Conservation (phyloP, 1,284 basidiomycete genomes). For the Tranzscheliella williamsii region DNA sequence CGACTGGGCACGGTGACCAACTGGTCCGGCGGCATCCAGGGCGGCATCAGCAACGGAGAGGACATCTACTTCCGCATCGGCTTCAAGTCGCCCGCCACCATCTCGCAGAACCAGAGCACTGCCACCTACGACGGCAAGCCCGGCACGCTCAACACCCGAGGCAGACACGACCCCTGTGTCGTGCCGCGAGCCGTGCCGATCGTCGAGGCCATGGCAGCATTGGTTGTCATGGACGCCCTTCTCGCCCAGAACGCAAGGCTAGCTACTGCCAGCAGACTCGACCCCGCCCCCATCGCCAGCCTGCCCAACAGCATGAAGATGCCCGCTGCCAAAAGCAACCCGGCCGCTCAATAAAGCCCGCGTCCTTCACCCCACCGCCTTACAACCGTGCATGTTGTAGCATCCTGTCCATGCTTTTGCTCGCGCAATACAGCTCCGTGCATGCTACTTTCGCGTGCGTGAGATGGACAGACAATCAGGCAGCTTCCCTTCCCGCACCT, state of each 20-base stretch:
- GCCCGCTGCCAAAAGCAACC: constrained; percentile 21
- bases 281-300: constrained; percentile 20
- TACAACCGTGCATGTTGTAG: too few relatives aligned
- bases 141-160: constrained; percentile 84
- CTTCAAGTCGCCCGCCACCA: constrained; percentile 98
- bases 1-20: constrained; percentile 83
- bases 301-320: constrained; percentile 55
- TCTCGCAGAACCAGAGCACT: constrained; percentile 87
- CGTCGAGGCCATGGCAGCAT: constrained; percentile 94
- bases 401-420: too few relatives aligned
- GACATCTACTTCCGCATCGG: constrained; percentile 96
- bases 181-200: constrained; percentile 95
- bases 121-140: constrained; percentile 88
- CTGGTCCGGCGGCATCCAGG: constrained; percentile 96
- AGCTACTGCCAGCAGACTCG: constrained; percentile 25
- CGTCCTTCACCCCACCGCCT: too few relatives aligned
- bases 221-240: constrained; percentile 83
- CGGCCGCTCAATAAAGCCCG: too few relatives aligned
- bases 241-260: constrained; percentile 50
- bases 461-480: too few relatives aligned
- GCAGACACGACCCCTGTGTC: constrained; percentile 96
- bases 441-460: too few relatives aligned
- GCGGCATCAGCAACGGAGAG: constrained; percentile 96
- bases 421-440: too few relatives aligned
- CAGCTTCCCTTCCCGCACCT: too few relatives aligned